Base-by-base conservation (phyloP, 2,329 filamentous ascomycete species). In the Colletotrichum magnum region DNA sequence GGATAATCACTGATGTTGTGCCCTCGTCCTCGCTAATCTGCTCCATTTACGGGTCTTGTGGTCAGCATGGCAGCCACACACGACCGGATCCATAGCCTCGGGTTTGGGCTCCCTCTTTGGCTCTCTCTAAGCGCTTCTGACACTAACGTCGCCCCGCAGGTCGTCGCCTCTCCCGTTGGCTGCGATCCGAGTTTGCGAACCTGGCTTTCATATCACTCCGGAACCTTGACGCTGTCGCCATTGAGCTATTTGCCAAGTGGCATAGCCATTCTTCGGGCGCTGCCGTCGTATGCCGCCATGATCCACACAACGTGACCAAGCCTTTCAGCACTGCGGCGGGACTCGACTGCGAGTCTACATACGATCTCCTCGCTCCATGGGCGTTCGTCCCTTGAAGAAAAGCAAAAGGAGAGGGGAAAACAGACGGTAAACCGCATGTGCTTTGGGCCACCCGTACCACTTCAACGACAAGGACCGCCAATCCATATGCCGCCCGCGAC, bases 21-120 rank as follows among this genome's bases (percentile, higher is more conserved):
- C 32, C 18, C 53, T 51, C 47, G 15, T 39, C 24, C 63, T 71
- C 70, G 70, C 70, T 71, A 70, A 71, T 70, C 70, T 70, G 59
- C 50, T 71, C 70, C 68, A 24, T 50, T 69, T 71, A 67, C 28
- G 59, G 65, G 54, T 54, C 54, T 50, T 15, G 51, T 60, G 45
- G 39, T 47, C 36, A 60, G 61, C 54, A 67, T 39, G 16, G 21
- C 63, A 59, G 63, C 70, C 64, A 60, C 59, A 58, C 58, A 41
- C 63, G 24, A 56, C 58, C 63, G 36, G 54, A 57, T 59, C 67
- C 62, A 64, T 41, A 62, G 48, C 39, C 47, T 32, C 24, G 47
- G 66, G 56, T 26, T 41, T 18, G 21, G 61, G 51, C 21, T 52
- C 21, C 15, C n/a, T 50, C 54, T 12, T 45, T 26, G 58, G n/a